These are phyloP conservation scores for Russula sp. DNA, from an alignment of 768 basidiomycete species.

Conservation along the genomic window DNA sequence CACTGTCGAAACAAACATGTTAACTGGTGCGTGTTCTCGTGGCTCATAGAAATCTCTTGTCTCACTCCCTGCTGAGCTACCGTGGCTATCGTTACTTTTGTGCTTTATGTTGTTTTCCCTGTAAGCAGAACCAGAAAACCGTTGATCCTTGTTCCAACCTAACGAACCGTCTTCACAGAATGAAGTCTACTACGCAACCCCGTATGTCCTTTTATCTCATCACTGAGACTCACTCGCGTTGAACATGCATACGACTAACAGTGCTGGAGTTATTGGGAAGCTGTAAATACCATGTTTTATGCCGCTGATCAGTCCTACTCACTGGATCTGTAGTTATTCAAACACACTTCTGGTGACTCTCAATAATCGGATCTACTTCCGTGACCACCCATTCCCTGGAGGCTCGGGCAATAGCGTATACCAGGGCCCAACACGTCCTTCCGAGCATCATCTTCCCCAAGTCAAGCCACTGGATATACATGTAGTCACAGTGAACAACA, in stretches of 20 bases:
- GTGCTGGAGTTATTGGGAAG: conserved; percentile 24
- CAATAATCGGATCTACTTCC: conserved; percentile 19
- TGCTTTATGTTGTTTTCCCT: conserved; percentile 6
- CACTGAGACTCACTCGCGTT: not conserved
- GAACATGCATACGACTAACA: not conserved
- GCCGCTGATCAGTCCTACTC: not conserved
- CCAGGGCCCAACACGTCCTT: not conserved
- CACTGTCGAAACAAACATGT: conserved; percentile 27
- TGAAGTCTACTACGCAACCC: conserved; percentile 2
- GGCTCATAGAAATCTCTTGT: no score
- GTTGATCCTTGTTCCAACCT: not conserved
- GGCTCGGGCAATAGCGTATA: not conserved
- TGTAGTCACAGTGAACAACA: not conserved
- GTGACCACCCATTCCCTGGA: conserved; percentile 2
- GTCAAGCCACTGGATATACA: not conserved
- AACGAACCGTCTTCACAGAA: not conserved
- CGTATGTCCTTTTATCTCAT: not conserved
- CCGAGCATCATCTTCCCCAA: not conserved
- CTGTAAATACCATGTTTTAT: not conserved
- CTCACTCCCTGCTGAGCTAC: no score
- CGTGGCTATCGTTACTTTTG: not conserved
- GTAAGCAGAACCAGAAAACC: not conserved
- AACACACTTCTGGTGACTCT: conserved; percentile 27
- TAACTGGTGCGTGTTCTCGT: no score
- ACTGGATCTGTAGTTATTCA: conserved; percentile 8